These are phyloP conservation scores for Mycena indigotica DNA, from an alignment of 768 basidiomycete genomes.

Conservation along the genomic window DNA sequence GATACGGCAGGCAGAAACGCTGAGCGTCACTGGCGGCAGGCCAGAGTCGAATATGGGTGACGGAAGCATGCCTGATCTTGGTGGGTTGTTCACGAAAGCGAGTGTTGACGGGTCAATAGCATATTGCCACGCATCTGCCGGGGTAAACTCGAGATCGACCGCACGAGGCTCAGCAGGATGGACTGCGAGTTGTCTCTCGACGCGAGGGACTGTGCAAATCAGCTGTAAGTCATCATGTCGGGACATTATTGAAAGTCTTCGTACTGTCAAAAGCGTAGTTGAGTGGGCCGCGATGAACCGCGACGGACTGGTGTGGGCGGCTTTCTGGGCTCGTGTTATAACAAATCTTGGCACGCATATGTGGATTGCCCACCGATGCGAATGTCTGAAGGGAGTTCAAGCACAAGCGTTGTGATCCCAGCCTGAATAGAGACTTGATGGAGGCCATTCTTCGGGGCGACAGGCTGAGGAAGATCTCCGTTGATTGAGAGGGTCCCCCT, in stretches of 20 bases:
- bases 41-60: constrained; percentile 53
- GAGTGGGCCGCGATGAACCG: constrained; percentile 55
- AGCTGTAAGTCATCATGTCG: too few species aligned
- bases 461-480: constrained; percentile 36
- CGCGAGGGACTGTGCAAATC: constrained; percentile 34
- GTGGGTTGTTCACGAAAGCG: constrained; percentile 38
- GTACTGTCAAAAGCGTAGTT: constrained; percentile 58
- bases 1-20: constrained; percentile 52
- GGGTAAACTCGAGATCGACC: constrained; percentile 52
- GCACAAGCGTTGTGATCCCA: constrained; percentile 46
- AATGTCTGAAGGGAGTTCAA: constrained; percentile 50
- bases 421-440: constrained; percentile 42
- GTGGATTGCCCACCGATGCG: constrained; percentile 52
- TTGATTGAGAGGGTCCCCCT: constrained; percentile 37
- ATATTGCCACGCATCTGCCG: constrained; percentile 51
- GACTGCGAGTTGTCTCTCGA: constrained; percentile 39
- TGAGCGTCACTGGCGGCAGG: constrained; percentile 48
- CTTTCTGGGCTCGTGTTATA: constrained; percentile 44
- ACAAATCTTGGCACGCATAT: too few species aligned
- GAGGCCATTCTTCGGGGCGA: constrained; percentile 46
- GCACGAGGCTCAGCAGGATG: constrained; percentile 50
- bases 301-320: constrained; percentile 53
- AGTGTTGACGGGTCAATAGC: constrained; percentile 54
- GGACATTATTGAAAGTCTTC: too few species aligned
- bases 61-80: constrained; percentile 39